A percentile compares a stretch with the other conserved stretches of the same genome.
Evolutionary conservation across 1,139 yeast species (phyloP).

Genomic region (Taiozyma onychis): DNA sequence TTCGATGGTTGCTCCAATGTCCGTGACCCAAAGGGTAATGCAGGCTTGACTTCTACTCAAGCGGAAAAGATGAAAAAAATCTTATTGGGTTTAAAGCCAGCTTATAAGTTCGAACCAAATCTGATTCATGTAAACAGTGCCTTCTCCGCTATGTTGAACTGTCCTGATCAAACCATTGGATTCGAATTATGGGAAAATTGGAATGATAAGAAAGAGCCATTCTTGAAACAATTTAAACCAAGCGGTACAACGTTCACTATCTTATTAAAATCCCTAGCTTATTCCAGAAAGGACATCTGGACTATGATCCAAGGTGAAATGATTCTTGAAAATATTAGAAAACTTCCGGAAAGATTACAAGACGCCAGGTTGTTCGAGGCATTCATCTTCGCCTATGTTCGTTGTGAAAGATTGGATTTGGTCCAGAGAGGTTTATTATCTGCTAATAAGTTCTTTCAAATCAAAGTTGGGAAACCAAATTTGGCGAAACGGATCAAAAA

Average conservation of each 20-base stretch:
- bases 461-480: constrained; percentile 3
- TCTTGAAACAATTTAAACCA: constrained; percentile 20
- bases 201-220: constrained; percentile 9
- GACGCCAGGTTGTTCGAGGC: constrained; percentile 18
- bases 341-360: constrained; percentile 10
- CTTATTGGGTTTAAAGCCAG: constrained; percentile 9
- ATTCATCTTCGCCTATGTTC: constrained; percentile 12
- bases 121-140: constrained; percentile 31
- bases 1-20: constrained; percentile 51
- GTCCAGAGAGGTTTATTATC: constrained; percentile 16
- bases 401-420: constrained; percentile 9
- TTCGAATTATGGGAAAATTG: constrained; percentile 25
- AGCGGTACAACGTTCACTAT: constrained; percentile 30
- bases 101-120: constrained; percentile 12
- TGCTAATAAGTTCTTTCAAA: constrained; percentile 12
- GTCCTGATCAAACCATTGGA: constrained; percentile 26
- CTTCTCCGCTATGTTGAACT: constrained; percentile 28
- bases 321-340: constrained; percentile 8
- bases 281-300: constrained; percentile 8
- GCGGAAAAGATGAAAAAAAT: constrained; percentile 23
- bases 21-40: constrained; percentile 5
- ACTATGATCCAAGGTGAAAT: constrained; percentile 7
- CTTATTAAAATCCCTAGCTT: constrained; percentile 24
- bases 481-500: neutral
- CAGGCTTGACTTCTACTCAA: constrained; percentile 23